Evolutionary conservation across 331 rosid genomes (phyloP).

Genomic region (Rhamnella rubrinervis): DNA sequence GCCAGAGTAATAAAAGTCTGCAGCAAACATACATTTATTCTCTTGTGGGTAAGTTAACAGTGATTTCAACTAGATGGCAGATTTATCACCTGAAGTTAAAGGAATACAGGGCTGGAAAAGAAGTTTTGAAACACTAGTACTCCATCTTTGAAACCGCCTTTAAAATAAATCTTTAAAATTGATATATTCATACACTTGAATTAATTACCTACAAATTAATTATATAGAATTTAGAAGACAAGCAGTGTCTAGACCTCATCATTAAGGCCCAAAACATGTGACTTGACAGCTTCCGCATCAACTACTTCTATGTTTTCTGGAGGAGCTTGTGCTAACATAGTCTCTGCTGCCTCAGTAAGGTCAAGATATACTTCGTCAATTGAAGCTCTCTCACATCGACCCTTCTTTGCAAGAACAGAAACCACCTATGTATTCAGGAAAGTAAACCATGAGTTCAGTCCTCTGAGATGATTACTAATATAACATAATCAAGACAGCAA

Average conservation of each 20-base stretch:
- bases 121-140: background rate
- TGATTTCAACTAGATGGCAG: background rate
- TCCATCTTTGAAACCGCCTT: background rate
- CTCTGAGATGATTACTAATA: background rate
- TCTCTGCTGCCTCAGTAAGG: constrained; percentile 80
- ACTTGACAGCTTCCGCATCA: constrained; percentile 69
- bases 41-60: background rate
- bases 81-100: background rate
- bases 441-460: constrained; percentile 8
- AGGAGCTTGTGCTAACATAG: constrained; percentile 70
- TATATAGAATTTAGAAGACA: background rate
- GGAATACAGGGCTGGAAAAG: background rate
- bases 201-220: too few relatives aligned
- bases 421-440: constrained; percentile 59
- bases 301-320: constrained; percentile 54
- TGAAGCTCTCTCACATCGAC: constrained; percentile 97
- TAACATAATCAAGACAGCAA: background rate
- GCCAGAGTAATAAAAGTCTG: too few relatives aligned
- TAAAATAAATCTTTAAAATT: background rate
- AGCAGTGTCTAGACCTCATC: constrained; percentile 48
- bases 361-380: constrained; percentile 97
- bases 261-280: constrained; percentile 80
- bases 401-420: constrained; percentile 71
- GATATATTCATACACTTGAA: too few relatives aligned
- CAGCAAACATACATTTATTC: too few relatives aligned